phyloP scores from a whole-genome alignment of 345 rosid genomes.

The Citrus maxima region DNA sequence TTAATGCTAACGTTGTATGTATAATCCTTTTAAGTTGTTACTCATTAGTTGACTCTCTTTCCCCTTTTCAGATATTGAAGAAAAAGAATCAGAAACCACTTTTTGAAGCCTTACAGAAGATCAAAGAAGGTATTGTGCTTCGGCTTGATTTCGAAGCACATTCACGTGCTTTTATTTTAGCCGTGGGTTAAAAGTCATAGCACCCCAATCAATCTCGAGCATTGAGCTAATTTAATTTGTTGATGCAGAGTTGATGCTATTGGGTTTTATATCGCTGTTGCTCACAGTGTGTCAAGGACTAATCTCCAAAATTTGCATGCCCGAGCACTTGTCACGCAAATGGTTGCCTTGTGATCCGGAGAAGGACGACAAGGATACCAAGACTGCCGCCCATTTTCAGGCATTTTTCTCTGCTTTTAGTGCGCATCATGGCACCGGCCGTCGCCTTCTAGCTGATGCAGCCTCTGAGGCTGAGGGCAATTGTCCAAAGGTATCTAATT shows the following conservation, averaged over 20 bases:
- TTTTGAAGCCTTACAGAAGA: slow-evolving; percentile 66
- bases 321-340: slow-evolving; percentile 38
- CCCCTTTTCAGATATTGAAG: slow-evolving; percentile 44
- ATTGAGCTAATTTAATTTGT: neutral
- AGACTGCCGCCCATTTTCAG: slow-evolving; percentile 39
- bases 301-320: slow-evolving; percentile 51
- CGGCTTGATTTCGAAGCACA: neutral
- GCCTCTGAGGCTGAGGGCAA: slow-evolving; percentile 18
- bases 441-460: slow-evolving; percentile 57
- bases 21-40: neutral
- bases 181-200: neutral
- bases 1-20: too few species aligned
- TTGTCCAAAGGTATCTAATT: slow-evolving; percentile 38
- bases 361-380: slow-evolving; percentile 11
- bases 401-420: slow-evolving; percentile 15
- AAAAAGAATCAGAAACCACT: slow-evolving; percentile 65
- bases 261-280: slow-evolving; percentile 83
- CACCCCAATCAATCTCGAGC: neutral
- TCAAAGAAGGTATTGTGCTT: slow-evolving; percentile 64
- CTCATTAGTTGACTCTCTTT: neutral
- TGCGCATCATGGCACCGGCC: slow-evolving; percentile 22
- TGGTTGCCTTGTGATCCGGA: slow-evolving; percentile 54
- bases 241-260: slow-evolving; percentile 75
- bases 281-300: slow-evolving; percentile 55
- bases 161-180: too few species aligned